These are phyloP conservation scores for Proliferodiscus dingleyae DNA, from an alignment of 2,329 filamentous ascomycete genomes.

Conservation along the genomic window DNA sequence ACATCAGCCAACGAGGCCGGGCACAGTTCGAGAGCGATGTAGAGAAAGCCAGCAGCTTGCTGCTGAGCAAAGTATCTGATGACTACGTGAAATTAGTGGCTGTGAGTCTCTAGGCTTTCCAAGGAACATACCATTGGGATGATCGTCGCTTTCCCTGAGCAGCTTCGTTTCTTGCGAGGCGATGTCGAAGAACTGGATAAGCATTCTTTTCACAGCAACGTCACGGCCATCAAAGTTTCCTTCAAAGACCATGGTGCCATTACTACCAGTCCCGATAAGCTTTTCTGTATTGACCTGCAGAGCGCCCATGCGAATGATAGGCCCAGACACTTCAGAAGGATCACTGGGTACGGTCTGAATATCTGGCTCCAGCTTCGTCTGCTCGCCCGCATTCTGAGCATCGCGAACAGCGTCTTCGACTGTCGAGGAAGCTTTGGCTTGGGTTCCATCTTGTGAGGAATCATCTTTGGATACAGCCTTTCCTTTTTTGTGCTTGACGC, in stretches of 20 bases:
- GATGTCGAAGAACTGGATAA: conserved; percentile 93
- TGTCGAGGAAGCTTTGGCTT: conserved; percentile 34
- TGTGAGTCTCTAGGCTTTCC: not conserved
- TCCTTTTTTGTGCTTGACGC: conserved; percentile 59
- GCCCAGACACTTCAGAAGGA: conserved; percentile 54
- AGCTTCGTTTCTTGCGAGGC: conserved; percentile 90
- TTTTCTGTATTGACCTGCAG: conserved; percentile 60
- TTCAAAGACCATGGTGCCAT: conserved; percentile 93
- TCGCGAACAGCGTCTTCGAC: conserved; percentile 58
- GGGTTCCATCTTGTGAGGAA: conserved; percentile 35
- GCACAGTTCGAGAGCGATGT: conserved; percentile 92
- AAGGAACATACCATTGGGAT: conserved; percentile 64
- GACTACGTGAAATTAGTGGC: conserved; percentile 47
- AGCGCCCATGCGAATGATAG: conserved; percentile 56
- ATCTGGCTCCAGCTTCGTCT: conserved; percentile 54
- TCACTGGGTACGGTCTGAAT: conserved; percentile 53
- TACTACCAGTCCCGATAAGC: conserved; percentile 75
- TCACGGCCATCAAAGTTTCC: conserved; percentile 91
- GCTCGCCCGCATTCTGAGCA: conserved; percentile 52
- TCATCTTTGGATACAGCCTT: conserved; percentile 31
- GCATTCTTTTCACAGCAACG: conserved; percentile 94
- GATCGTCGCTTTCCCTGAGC: conserved; percentile 88
- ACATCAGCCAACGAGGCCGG: conserved; percentile 91
- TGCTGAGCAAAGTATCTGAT: conserved; percentile 96
- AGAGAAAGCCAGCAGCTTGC: conserved; percentile 82